Conservation (phyloP, 1,284 basidiomycete species). For the Abortiporus biennis region DNA sequence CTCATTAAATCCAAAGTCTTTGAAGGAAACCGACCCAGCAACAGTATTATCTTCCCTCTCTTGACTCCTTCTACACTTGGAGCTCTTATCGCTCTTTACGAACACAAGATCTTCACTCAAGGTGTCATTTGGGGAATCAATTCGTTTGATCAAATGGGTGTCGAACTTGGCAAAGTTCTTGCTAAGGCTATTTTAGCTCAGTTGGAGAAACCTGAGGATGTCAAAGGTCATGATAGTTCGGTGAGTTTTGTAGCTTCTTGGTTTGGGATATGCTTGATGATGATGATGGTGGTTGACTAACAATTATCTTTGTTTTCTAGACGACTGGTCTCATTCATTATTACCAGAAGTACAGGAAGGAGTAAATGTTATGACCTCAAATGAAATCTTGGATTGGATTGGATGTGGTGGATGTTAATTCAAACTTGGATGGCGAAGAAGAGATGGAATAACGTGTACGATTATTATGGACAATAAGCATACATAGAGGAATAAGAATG, state of each 20-base stretch:
- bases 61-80: constrained; percentile 88
- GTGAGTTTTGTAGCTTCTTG: constrained; percentile 40
- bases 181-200: constrained; percentile 94
- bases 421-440: too few species aligned
- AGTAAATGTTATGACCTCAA: too few species aligned
- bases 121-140: constrained; percentile 98
- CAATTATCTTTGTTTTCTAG: constrained; percentile 31
- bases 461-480: too few species aligned
- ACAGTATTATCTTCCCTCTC: constrained; percentile 92
- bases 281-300: constrained; percentile 2
- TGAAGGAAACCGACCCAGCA: constrained; percentile 95
- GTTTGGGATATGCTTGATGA: neutral
- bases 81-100: constrained; percentile 87
- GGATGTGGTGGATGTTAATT: too few species aligned
- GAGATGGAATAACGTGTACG: too few species aligned
- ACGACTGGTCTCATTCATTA: constrained; percentile 93
- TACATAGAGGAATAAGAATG: too few species aligned
- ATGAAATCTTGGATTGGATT: too few species aligned
- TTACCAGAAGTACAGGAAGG: constrained; percentile 83
- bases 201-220: constrained; percentile 77
- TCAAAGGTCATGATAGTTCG: constrained; percentile 88
- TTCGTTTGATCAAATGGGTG: constrained; percentile 97
- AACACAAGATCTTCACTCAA: constrained; percentile 99
- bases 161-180: constrained; percentile 94
- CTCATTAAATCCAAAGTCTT: constrained; percentile 98